Evolutionary conservation across 1,284 basidiomycete genomes (phyloP).

Genomic region (Ustilago loliicola): DNA sequence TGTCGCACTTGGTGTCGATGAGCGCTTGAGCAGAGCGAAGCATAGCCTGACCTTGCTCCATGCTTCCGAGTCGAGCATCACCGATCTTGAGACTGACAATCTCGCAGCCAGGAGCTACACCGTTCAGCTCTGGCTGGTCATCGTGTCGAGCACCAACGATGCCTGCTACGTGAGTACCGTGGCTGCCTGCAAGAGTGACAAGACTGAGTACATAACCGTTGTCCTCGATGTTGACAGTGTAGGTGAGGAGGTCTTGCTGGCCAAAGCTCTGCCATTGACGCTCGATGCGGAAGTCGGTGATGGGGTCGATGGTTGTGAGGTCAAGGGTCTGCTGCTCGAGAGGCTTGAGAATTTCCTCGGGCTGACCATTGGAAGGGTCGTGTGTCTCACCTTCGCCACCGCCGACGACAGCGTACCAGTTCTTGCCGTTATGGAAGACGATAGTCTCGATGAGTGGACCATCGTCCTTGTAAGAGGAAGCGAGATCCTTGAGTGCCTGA

Average conservation of each 20-base stretch:
- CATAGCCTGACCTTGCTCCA: conserved; percentile 71
- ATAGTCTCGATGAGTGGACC: conserved; percentile 70
- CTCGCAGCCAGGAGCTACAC: conserved; percentile 69
- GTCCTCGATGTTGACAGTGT: conserved; percentile 68
- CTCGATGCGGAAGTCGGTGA: conserved; percentile 69
- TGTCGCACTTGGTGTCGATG: conserved; percentile 68
- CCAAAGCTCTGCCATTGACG: conserved; percentile 69
- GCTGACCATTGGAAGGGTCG: conserved; percentile 60
- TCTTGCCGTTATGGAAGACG: conserved; percentile 69
- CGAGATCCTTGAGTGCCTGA: conserved; percentile 66
- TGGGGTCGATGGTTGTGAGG: conserved; percentile 51
- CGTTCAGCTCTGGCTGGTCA: conserved; percentile 65
- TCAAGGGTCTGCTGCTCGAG: conserved; percentile 57
- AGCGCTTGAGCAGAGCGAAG: conserved; percentile 70
- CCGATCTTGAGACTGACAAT: conserved; percentile 69
- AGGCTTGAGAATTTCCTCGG: conserved; percentile 38
- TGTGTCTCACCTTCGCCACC: conserved; percentile 69
- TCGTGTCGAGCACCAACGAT: conserved; percentile 68
- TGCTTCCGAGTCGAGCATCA: conserved; percentile 64
- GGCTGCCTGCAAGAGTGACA: conserved; percentile 67
- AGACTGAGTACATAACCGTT: conserved; percentile 63
- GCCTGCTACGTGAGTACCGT: conserved; percentile 71
- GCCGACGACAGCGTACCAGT: conserved; percentile 70
- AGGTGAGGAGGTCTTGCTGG: conserved; percentile 68
- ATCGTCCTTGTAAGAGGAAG: conserved; percentile 61